Evolutionary conservation across 345 rosid species (phyloP).

Genomic region (Toxicodendron radicans): DNA sequence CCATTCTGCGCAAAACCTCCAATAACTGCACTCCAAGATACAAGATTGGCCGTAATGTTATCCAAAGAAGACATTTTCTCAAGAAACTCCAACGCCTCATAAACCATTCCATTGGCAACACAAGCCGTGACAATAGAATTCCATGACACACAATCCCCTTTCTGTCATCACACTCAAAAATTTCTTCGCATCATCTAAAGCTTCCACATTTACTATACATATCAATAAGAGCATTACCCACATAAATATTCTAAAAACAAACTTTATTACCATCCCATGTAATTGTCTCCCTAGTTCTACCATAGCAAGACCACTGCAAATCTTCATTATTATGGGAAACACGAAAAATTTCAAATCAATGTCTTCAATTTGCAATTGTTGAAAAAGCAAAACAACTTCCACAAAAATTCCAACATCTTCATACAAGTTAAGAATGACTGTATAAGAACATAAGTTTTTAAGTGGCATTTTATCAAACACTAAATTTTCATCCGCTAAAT

Average conservation of each 20-base stretch:
- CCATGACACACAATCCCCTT: constrained; percentile 57
- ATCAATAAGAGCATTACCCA: constrained; percentile 50
- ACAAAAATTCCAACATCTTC: constrained; percentile 37
- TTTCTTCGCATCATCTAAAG: constrained; percentile 45
- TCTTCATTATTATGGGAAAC: constrained; percentile 45
- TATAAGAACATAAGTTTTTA: constrained; percentile 52
- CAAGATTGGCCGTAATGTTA: constrained; percentile 40
- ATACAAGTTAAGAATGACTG: constrained; percentile 46
- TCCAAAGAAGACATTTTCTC: constrained; percentile 37
- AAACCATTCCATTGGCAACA: constrained; percentile 45
- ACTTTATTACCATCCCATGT: constrained; percentile 45
- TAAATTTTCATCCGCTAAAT: constrained; percentile 34
- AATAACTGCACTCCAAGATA: constrained; percentile 64
- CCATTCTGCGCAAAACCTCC: constrained; percentile 63
- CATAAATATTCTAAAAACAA: constrained; percentile 38
- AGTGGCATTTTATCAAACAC: constrained; percentile 48
- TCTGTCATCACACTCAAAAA: constrained; percentile 34
- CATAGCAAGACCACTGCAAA: constrained; percentile 43
- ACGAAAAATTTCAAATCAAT: constrained; percentile 42
- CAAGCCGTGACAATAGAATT: constrained; percentile 55
- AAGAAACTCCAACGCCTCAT: constrained; percentile 36
- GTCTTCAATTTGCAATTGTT: constrained; percentile 32
- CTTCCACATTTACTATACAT: constrained; percentile 56
- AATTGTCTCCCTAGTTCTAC: constrained; percentile 44
- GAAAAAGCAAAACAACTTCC: constrained; percentile 38